Evolutionary conservation across 202 grass and related monocot genomes (phyloP).

Genomic region (Zoysia matrella): DNA sequence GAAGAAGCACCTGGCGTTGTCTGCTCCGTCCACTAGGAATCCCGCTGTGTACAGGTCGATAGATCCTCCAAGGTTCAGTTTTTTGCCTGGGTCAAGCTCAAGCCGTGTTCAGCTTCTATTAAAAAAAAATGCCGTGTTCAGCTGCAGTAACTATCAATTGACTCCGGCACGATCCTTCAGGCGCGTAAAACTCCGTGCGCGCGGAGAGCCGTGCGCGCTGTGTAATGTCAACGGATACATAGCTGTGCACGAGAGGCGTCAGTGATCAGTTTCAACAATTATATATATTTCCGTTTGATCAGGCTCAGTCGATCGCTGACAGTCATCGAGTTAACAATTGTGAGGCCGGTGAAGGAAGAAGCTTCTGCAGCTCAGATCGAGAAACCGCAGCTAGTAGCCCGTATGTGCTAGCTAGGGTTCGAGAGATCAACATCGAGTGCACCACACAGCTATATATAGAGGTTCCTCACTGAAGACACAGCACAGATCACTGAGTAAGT

Average conservation of each 20-base stretch:
- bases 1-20: not conserved
- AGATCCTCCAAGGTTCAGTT: slow-evolving; percentile 18
- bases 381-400: not conserved
- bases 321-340: not conserved
- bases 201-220: slow-evolving; percentile 1
- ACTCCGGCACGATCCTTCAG: slow-evolving; percentile 23
- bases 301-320: not conserved
- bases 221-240: slow-evolving; percentile 23
- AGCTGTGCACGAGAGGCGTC: not conserved
- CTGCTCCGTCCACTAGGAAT: not conserved
- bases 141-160: slow-evolving; percentile 16
- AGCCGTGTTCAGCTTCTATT: too few species aligned
- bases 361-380: not conserved
- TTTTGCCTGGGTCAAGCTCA: not conserved
- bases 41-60: not conserved
- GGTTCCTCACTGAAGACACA: not conserved
- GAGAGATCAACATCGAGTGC: not conserved
- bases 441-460: slow-evolving; percentile 32
- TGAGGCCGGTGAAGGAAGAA: slow-evolving; percentile 6
- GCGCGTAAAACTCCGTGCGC: not conserved
- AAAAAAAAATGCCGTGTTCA: not conserved
- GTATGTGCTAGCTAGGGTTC: not conserved
- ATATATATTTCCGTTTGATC: not conserved
- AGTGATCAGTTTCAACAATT: not conserved
- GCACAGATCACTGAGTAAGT: not conserved